Base-by-base conservation (phyloP, 2,329 filamentous ascomycete species). In the Coleophoma cylindrospora region DNA sequence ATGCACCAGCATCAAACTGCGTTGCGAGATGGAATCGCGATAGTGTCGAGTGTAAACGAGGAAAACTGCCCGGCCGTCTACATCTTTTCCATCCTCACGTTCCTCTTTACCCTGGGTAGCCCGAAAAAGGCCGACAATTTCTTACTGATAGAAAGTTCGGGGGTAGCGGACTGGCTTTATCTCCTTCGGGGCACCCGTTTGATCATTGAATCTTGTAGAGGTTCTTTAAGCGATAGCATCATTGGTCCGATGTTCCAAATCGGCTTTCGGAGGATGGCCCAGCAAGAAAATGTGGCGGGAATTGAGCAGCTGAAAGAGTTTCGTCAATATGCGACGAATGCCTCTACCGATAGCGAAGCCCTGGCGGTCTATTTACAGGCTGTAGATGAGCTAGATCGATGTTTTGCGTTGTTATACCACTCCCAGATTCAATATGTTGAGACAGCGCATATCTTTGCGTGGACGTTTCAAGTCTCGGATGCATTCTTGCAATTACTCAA, bases 361-460 rank as follows among this genome's bases (percentile, higher is more conserved):
- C 34, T 58, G 13, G 46, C 49, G 2, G 61, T 60, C 1, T 68
- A 67, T 54, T 37, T 54, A 7, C 50, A 56, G 19, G 62, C 66
- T 1, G 54, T 68, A 8, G 56, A 63, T 27, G 60, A 66, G 47
- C 60, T 68, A 14, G 61, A 65, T 45, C 54, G 60, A 17, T 59
- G 61, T 6, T 58, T 68, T 32, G 56, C 56, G 3, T 41, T 54
- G 3, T 54, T 61, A 38, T 59, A 55, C 15, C 17, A 48, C 13
- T 8, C 44, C 51, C 22, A 49, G 53, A 47, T 54, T 50, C 15
- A 40, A 34, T 9, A 51, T 52, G 52, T 65, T 12, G 68, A 70
- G 47, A 59, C 66, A 44, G 57, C 64, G 5, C 68, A 69, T 40
- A 64, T 66, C 9, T 67, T 69, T 50, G 53, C 69, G 6, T 68